Evolutionary conservation across 257 asterid species (phyloP).

Genomic region (Gardenia jasminoides): DNA sequence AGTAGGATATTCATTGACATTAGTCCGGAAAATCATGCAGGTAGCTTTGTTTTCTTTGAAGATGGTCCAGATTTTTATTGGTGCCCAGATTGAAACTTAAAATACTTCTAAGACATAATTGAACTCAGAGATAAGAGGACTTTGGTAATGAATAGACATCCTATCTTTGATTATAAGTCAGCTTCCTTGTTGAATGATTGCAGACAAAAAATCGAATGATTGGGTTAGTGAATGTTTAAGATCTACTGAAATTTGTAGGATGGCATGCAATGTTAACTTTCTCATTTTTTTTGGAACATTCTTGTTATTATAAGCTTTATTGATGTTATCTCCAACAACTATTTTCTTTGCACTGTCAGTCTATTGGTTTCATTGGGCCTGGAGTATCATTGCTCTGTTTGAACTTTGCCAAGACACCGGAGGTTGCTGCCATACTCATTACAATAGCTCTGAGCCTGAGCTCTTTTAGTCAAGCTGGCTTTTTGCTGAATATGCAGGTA

Average conservation of each 20-base stretch:
- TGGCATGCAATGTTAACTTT: neutral
- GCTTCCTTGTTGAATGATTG: neutral
- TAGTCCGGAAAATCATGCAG: constrained; percentile 90
- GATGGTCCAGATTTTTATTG: neutral
- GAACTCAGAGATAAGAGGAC: neutral
- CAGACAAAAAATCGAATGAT: neutral
- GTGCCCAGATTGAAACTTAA: neutral
- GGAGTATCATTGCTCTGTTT: constrained; percentile 74
- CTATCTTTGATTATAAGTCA: neutral
- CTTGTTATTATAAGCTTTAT: neutral
- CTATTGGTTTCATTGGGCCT: constrained; percentile 94
- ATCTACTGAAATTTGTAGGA: neutral
- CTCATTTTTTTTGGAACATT: neutral
- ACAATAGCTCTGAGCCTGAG: constrained; percentile 82
- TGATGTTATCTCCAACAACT: neutral
- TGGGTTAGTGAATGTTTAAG: neutral
- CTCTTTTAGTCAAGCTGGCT: constrained; percentile 97
- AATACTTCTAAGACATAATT: neutral
- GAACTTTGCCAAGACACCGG: constrained; percentile 75
- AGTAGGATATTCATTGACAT: constrained; percentile 63
- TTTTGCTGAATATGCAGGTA: constrained; percentile 90
- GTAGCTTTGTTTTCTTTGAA: constrained; percentile 27
- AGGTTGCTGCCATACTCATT: constrained; percentile 50
- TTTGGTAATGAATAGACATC: neutral
- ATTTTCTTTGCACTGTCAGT: constrained; percentile 35